phyloP scores from a whole-genome alignment of 2,329 filamentous ascomycete genomes.

The Trichocomaceae sp. region DNA sequence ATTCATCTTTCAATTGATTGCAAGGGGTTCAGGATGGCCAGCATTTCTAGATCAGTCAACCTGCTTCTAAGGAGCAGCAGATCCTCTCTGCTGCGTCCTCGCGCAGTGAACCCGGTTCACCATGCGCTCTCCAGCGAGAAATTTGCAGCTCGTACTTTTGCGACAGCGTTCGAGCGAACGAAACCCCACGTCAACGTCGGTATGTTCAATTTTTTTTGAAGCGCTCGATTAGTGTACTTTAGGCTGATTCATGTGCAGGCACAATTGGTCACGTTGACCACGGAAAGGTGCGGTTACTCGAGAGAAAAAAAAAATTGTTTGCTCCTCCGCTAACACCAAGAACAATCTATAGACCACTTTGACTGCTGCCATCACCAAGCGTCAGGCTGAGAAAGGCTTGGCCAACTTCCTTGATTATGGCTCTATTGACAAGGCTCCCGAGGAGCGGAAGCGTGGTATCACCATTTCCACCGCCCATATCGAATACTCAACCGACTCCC shows the following conservation, averaged over 20 bases:
- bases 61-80: constrained; percentile 78
- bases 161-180: constrained; percentile 67
- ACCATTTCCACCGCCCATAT: constrained; percentile 98
- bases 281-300: constrained; percentile 61
- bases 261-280: constrained; percentile 99
- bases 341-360: constrained; percentile 69
- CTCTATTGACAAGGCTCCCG: constrained; percentile 96
- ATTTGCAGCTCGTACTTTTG: constrained; percentile 49
- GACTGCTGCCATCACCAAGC: constrained; percentile 97
- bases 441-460: constrained; percentile 99
- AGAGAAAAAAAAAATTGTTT: constrained; percentile 6
- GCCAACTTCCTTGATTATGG: constrained; percentile 96
- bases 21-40: constrained; percentile 57
- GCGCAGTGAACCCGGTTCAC: constrained; percentile 68
- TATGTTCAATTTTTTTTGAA: constrained; percentile 34
- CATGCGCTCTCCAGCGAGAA: constrained; percentile 43
- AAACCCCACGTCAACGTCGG: constrained; percentile 99
- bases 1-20: constrained; percentile 23
- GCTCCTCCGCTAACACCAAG: constrained; percentile 11
- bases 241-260: constrained; percentile 44
- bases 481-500: constrained; percentile 88
- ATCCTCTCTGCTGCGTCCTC: constrained; percentile 62
- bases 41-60: constrained; percentile 68
- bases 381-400: constrained; percentile 88
- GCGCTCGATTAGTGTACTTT: neutral